Evolutionary conservation across 2,329 filamentous ascomycete genomes (phyloP).

Genomic region (Fusarium floridanum): DNA sequence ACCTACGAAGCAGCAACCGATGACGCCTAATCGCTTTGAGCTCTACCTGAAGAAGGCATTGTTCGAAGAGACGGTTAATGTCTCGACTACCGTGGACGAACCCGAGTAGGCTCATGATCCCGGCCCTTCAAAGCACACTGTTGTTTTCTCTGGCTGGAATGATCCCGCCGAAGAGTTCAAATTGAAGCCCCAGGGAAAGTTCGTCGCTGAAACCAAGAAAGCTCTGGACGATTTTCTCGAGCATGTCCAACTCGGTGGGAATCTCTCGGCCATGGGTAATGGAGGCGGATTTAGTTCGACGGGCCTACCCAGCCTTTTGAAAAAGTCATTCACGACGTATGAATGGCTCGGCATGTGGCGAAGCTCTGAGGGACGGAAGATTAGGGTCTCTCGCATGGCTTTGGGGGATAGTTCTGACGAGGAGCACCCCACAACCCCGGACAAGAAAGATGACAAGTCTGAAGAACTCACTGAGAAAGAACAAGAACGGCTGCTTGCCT

Average conservation of each 20-base stretch:
- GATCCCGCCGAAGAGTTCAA: not conserved
- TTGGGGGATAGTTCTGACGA: not conserved
- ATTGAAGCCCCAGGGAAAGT: not conserved
- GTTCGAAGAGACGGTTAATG: not conserved
- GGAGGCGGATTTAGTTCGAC: not conserved
- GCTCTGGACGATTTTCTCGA: slow-evolving; percentile 7
- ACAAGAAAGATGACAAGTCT: not conserved
- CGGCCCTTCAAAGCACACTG: too few relatives aligned
- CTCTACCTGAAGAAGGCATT: slow-evolving; percentile 10
- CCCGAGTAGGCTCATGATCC: not conserved
- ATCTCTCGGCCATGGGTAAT: not conserved
- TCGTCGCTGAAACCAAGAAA: slow-evolving; percentile 9
- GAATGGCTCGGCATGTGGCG: slow-evolving; percentile 18
- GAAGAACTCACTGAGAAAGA: not conserved
- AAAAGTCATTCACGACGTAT: slow-evolving; percentile 6
- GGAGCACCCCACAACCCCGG: not conserved
- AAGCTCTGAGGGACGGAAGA: slow-evolving; percentile 8
- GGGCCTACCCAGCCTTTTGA: not conserved
- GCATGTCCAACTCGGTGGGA: not conserved
- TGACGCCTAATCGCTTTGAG: slow-evolving; percentile 3
- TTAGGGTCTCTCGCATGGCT: not conserved
- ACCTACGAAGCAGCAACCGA: not conserved
- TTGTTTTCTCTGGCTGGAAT: slow-evolving; percentile 8
- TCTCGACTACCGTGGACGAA: not conserved
- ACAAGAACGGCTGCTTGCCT: not conserved